Evolutionary conservation across 192 early-diverging fungal genomes (phyloP).

Genomic region (Nowakowskiella sp.): DNA sequence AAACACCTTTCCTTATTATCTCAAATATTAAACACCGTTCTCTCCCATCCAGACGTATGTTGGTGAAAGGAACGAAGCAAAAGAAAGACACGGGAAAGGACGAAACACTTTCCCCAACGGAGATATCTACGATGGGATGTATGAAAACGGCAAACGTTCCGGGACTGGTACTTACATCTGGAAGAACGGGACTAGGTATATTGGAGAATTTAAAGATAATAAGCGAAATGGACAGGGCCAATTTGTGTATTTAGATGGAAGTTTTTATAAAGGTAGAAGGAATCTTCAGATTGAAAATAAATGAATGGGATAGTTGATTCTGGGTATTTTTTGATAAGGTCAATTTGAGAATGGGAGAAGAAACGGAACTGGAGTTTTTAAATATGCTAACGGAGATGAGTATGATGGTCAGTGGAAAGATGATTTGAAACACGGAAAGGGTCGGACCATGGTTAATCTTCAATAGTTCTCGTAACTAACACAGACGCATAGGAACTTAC

Average conservation of each 20-base stretch:
- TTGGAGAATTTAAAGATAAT: constrained; percentile 42
- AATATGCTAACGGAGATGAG: constrained; percentile 47
- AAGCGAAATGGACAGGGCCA: constrained; percentile 36
- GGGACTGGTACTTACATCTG: constrained; percentile 46
- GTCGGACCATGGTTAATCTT: too few relatives aligned
- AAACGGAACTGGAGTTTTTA: constrained; percentile 40
- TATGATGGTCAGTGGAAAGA: constrained; percentile 45
- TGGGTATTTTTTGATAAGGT: constrained; percentile 18
- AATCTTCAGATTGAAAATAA: background rate
- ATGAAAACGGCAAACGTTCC: constrained; percentile 30
- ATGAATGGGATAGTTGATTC: background rate
- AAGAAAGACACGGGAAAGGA: constrained; percentile 48
- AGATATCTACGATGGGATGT: constrained; percentile 43
- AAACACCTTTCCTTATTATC: background rate
- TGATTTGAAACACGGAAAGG: constrained; percentile 46
- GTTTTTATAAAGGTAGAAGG: constrained; percentile 38
- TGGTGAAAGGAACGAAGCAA: constrained; percentile 42
- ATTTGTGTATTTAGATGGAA: constrained; percentile 51
- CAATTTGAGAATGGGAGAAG: constrained; percentile 39
- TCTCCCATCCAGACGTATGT: constrained; percentile 37
- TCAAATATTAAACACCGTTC: background rate
- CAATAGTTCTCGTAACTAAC: too few relatives aligned
- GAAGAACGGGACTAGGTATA: constrained; percentile 42
- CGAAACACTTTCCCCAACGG: constrained; percentile 51
- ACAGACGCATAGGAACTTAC: constrained; percentile 20